Evolutionary conservation across 2,329 filamentous ascomycete genomes (phyloP), one percentile per base, ranked within the genome.

Genomic region (Calonectria pseudoreteaudii): DNA sequence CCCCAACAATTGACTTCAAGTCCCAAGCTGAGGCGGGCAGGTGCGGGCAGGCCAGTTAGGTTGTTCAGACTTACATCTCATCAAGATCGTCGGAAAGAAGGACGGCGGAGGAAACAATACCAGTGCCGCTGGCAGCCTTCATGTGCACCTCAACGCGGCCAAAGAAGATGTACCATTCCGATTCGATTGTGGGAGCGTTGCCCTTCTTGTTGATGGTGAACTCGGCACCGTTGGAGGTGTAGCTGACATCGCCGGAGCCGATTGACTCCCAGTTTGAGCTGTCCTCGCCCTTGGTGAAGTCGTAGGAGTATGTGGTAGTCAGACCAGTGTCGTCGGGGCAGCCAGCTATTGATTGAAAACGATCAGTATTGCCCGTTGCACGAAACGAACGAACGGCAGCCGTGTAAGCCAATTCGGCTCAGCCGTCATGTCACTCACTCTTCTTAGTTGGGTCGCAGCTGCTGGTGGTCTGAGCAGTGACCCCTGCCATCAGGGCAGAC

Each of bases 81-180:
- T 96, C 94, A 20, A 95, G 87, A 78, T 91, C 90, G 80, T 96
- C 94, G 0, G 93, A 95, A 83, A 95, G 92, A 73, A 96, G 84
- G 10, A 96, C 93, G 6, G 93, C 88, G 71, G 93, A 94, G 83
- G 93, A 95, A 72, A 96, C 93, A 75, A 96, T 94, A 36, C 94
- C 94, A 1, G 88, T 89, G 8, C 94, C 94, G 0, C 93, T 89
- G 11, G 94, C 93, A 10, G 93, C 90, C 83, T 94, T 93, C 84
- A 96, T 86, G 28, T 89, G 89, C 60, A 93, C 91, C 65, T 94
- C 92, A 73, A 95, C 91, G 76, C 91, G 91, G 56, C 94, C 94
- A 79, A 95, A 96, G 92, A 96, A 95, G 82, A 96, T 94, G 86
- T 96, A 96, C 90, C 93, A 95, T 76, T 93, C 88, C 26, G 89